A percentile compares a stretch with the other conserved stretches of the same genome.
Conservation (phyloP, 306 rosid genomes). For the Quercus parvula region DNA sequence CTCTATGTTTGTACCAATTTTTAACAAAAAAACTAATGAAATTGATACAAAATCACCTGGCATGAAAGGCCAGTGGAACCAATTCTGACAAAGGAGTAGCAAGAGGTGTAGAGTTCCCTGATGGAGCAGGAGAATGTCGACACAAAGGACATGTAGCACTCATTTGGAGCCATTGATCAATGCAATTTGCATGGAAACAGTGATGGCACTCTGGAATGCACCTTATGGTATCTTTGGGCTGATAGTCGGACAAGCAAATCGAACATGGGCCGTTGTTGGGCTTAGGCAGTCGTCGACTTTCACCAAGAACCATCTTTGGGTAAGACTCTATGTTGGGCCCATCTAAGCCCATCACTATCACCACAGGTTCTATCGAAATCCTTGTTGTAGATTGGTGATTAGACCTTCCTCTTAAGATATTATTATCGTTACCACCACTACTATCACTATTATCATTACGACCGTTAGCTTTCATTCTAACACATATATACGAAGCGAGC, state of each 20-base stretch:
- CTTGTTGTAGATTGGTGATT: background rate
- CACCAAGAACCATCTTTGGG: conserved; percentile 53
- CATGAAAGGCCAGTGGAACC: conserved; percentile 53
- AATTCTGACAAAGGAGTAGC: conserved; percentile 44
- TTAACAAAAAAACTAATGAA: background rate
- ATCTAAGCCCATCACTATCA: conserved; percentile 44
- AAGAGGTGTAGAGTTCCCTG: conserved; percentile 29
- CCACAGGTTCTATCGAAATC: background rate
- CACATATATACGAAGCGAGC: conserved; percentile 61
- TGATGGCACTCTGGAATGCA: conserved; percentile 62
- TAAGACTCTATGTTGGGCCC: conserved; percentile 42
- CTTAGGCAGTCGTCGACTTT: conserved; percentile 43
- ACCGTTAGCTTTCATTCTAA: conserved; percentile 39
- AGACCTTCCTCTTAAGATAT: background rate
- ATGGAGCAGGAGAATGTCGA: conserved; percentile 62
- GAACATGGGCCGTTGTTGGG: conserved; percentile 53
- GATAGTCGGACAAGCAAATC: conserved; percentile 51
- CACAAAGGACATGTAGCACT: conserved; percentile 66
- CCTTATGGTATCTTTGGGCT: conserved; percentile 42
- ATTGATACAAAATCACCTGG: conserved; percentile 35
- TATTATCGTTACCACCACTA: too few species aligned
- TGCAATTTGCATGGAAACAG: conserved; percentile 56
- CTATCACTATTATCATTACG: background rate
- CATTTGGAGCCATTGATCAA: conserved; percentile 58
- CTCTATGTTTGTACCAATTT: background rate